phyloP scores from a whole-genome alignment of 306 rosid genomes.

The Quercus suber region DNA sequence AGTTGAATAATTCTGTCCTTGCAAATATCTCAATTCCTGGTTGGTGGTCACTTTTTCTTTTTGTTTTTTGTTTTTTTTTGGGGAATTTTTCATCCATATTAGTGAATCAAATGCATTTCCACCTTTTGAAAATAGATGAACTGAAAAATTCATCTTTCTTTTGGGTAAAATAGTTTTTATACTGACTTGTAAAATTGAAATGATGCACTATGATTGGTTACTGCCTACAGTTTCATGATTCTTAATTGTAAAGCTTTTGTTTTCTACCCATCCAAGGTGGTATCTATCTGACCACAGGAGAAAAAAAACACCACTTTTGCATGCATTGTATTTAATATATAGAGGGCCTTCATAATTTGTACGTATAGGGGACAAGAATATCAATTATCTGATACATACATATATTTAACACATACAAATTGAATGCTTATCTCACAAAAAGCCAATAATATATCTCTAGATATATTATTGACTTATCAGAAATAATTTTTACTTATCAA shows the following conservation, averaged over 20 bases:
- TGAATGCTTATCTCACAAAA: conserved; percentile 8
- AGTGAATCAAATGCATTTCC: neutral
- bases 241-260: neutral
- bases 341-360: neutral
- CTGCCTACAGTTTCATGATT: neutral
- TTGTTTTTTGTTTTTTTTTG: no score
- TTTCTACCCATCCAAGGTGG: neutral
- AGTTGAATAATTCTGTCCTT: neutral
- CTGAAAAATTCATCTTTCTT: neutral
- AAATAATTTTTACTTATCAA: no score
- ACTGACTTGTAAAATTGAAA: neutral
- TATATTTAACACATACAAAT: neutral
- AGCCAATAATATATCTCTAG: conserved; percentile 1
- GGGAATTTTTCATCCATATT: neutral
- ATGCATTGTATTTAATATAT: neutral
- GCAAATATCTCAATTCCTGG: neutral
- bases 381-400: neutral
- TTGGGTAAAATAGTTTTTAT: neutral
- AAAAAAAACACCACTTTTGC: neutral
- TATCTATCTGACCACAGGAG: neutral
- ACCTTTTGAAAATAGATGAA: neutral
- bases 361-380: neutral
- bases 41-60: neutral
- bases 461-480: no score
- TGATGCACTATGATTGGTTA: neutral